phyloP scores from a whole-genome alignment of 2,329 filamentous ascomycete genomes.

The Monilinia polystroma region DNA sequence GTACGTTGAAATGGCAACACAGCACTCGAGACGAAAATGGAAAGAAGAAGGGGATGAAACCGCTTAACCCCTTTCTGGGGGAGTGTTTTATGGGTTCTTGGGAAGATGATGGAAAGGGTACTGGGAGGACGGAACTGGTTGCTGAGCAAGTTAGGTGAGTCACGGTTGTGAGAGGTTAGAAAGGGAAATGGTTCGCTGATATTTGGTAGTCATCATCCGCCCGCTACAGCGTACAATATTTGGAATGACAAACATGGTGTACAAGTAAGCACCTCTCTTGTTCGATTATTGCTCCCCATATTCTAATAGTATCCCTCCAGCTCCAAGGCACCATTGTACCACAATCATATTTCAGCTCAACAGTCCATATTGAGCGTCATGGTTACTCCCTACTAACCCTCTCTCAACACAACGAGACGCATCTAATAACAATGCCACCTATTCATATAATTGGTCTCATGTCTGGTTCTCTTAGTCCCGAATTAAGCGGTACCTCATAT shows the following conservation, averaged over 20 bases:
- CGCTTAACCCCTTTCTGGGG: slow-evolving; percentile 90
- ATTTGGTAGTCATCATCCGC: slow-evolving; percentile 73
- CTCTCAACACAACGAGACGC: slow-evolving; percentile 56
- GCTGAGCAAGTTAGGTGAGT: slow-evolving; percentile 75
- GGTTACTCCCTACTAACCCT: slow-evolving; percentile 84
- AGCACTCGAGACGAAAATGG: slow-evolving; percentile 64
- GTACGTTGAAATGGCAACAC: slow-evolving; percentile 84
- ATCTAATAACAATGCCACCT: slow-evolving; percentile 86
- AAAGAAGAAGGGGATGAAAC: slow-evolving; percentile 87
- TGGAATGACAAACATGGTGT: slow-evolving; percentile 82
- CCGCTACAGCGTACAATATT: slow-evolving; percentile 90
- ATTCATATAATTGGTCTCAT: slow-evolving; percentile 93
- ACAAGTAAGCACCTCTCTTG: slow-evolving; percentile 28
- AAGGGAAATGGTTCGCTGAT: slow-evolving; percentile 4
- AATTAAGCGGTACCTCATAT: slow-evolving; percentile 79
- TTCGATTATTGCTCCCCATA: neutral
- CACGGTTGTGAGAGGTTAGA: slow-evolving; percentile 46
- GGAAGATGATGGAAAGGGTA: slow-evolving; percentile 60
- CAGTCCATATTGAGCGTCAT: slow-evolving; percentile 91
- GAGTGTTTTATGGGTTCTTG: slow-evolving; percentile 91
- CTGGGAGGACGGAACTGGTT: slow-evolving; percentile 78
- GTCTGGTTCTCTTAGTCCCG: slow-evolving; percentile 79
- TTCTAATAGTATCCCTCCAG: slow-evolving; percentile 37
- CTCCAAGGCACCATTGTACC: slow-evolving; percentile 88
- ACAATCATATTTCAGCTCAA: slow-evolving; percentile 89